Percentiles rank a stretch among this genome's conserved stretches.
These are phyloP conservation scores for Cephalotrichum gorgonifer DNA, from an alignment of 2,329 filamentous ascomycete genomes.

Conservation along the genomic window DNA sequence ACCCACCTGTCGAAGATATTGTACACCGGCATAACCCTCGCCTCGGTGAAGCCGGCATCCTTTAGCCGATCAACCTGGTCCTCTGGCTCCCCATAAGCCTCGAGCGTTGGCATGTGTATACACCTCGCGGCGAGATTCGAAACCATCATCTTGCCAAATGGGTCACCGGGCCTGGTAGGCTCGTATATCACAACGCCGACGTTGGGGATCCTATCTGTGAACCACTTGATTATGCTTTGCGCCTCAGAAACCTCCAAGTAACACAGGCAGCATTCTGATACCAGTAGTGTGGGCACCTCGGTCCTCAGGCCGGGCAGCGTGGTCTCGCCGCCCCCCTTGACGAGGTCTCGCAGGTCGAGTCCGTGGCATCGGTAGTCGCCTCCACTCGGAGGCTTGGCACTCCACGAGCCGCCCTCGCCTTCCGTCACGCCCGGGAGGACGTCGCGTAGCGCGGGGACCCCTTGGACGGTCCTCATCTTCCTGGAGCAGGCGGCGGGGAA, in stretches of 20 bases:
- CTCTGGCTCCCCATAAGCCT: constrained; percentile 55
- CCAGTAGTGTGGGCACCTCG: constrained; percentile 65
- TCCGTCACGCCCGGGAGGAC: constrained; percentile 24
- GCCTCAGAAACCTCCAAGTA: constrained; percentile 65
- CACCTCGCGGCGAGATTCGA: constrained; percentile 74
- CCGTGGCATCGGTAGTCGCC: constrained; percentile 48
- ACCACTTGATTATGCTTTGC: constrained; percentile 52
- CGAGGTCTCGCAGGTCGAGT: constrained; percentile 58
- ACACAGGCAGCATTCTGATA: constrained; percentile 93
- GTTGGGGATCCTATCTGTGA: constrained; percentile 39
- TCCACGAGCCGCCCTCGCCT: constrained; percentile 26
- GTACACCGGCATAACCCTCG: constrained; percentile 33
- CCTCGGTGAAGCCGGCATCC: constrained; percentile 50
- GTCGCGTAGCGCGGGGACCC: constrained; percentile 28
- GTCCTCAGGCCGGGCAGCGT: constrained; percentile 32
- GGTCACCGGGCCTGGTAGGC: constrained; percentile 70
- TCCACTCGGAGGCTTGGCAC: constrained; percentile 24
- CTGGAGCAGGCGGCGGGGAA: constrained; percentile 63
- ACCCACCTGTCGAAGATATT: constrained; percentile 74
- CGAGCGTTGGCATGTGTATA: constrained; percentile 76
- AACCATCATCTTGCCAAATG: constrained; percentile 88
- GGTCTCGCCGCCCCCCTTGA: background rate
- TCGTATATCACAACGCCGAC: constrained; percentile 72
- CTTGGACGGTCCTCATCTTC: constrained; percentile 49
- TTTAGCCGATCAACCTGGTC: constrained; percentile 60